A percentile compares a stretch with the other conserved stretches of the same genome.
These are phyloP conservation scores for Aleurites moluccanus DNA, from an alignment of 441 rosid species.

Conservation along the genomic window DNA sequence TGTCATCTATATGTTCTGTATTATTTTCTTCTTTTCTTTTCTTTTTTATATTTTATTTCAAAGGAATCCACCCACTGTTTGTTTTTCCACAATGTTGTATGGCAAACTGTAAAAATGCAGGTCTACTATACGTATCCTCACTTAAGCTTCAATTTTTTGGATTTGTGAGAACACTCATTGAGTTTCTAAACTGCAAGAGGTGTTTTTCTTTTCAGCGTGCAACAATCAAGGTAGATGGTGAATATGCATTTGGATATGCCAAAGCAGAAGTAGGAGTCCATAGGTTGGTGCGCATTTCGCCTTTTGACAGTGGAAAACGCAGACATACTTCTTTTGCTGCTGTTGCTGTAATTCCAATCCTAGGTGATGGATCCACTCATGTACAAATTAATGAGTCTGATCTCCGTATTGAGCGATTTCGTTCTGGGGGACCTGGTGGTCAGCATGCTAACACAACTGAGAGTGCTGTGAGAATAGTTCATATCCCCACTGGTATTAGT, in stretches of 20 bases:
- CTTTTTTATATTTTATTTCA: background rate
- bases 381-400: constrained; percentile 92
- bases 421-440: constrained; percentile 93
- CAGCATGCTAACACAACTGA: constrained; percentile 93
- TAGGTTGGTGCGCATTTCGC: constrained; percentile 92
- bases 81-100: background rate
- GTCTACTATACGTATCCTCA: background rate
- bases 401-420: constrained; percentile 88
- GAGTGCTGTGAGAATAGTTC: constrained; percentile 93
- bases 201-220: constrained; percentile 64
- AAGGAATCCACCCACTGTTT: background rate
- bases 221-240: constrained; percentile 88
- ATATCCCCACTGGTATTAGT: constrained; percentile 84
- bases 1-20: background rate
- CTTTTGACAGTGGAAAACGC: constrained; percentile 84
- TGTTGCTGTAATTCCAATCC: constrained; percentile 91
- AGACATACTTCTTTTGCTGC: constrained; percentile 98
- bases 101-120: constrained; percentile 6
- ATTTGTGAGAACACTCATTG: background rate
- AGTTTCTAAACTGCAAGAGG: constrained; percentile 15
- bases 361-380: constrained; percentile 68
- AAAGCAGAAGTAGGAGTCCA: constrained; percentile 99
- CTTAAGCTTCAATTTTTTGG: background rate
- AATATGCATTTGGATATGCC: constrained; percentile 93
- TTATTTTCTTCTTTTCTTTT: background rate